Evolutionary conservation across 2,329 filamentous ascomycete genomes (phyloP).

Genomic region (Penicillium rolfsii): DNA sequence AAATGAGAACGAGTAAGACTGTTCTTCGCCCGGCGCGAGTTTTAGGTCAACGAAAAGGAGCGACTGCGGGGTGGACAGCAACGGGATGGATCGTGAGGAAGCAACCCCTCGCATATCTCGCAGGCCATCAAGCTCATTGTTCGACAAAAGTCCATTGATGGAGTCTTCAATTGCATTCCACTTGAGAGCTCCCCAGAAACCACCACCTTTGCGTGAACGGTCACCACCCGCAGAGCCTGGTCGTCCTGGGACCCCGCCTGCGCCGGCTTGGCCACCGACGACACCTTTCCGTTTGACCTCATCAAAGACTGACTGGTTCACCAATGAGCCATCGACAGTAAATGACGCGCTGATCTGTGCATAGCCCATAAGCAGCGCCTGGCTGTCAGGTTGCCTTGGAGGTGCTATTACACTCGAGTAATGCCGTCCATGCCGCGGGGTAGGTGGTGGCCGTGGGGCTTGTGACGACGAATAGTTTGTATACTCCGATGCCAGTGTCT

Average conservation of each 20-base stretch:
- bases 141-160: slow-evolving; percentile 82
- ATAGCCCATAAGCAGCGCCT: slow-evolving; percentile 96
- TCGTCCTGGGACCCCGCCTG: slow-evolving; percentile 71
- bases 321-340: slow-evolving; percentile 83
- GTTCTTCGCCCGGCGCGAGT: slow-evolving; percentile 84
- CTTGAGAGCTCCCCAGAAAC: slow-evolving; percentile 80
- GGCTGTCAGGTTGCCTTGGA: slow-evolving; percentile 42
- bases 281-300: slow-evolving; percentile 94
- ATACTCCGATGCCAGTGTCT: slow-evolving; percentile 91
- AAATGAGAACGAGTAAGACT: slow-evolving; percentile 84
- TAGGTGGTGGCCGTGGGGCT: slow-evolving; percentile 55
- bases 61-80: slow-evolving; percentile 93
- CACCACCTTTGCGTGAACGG: slow-evolving; percentile 66
- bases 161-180: slow-evolving; percentile 89
- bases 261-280: slow-evolving; percentile 77
- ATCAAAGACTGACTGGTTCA: slow-evolving; percentile 88
- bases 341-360: slow-evolving; percentile 93
- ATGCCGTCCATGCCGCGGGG: slow-evolving; percentile 45
- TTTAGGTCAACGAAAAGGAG: slow-evolving; percentile 93
- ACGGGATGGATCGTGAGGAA: slow-evolving; percentile 81
- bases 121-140: slow-evolving; percentile 86
- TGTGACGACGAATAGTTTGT: slow-evolving; percentile 51
- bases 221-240: slow-evolving; percentile 41
- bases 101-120: slow-evolving; percentile 91
- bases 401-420: slow-evolving; percentile 47